Percentiles rank a stretch among this genome's conserved stretches.
Conservation (phyloP, 495 filamentous ascomycete genomes). For the Delitschia confertaspora region DNA sequence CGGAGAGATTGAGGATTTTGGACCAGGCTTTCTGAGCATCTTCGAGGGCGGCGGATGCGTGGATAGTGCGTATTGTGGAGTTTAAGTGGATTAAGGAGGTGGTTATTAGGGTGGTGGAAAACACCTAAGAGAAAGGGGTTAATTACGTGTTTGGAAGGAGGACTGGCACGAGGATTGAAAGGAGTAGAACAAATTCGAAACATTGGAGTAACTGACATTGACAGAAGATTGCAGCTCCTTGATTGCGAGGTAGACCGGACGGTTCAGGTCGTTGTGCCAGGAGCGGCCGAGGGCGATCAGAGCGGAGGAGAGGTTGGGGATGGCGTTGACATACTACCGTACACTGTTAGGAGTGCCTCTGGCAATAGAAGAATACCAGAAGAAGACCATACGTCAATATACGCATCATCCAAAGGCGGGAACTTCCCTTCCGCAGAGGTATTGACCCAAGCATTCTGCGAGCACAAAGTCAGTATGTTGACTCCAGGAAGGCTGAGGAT, state of each 20-base stretch:
- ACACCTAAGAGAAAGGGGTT: neutral
- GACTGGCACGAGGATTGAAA: neutral
- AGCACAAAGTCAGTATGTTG: neutral
- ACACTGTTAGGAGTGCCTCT: neutral
- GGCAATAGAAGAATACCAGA: neutral
- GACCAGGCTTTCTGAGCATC: constrained; percentile 28
- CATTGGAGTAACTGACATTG: neutral
- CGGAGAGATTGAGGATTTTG: constrained; percentile 24
- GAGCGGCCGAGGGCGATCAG: constrained; percentile 17
- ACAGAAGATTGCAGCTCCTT: constrained; percentile 7
- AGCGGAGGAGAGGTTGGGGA: constrained; percentile 20
- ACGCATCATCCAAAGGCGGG: constrained; percentile 6
- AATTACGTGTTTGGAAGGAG: neutral
- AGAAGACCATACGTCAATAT: constrained; percentile 10
- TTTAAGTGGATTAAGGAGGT: constrained; percentile 12
- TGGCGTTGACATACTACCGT: constrained; percentile 15
- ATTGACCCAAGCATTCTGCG: constrained; percentile 10
- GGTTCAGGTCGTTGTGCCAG: constrained; percentile 27
- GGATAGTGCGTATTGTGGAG: constrained; percentile 26
- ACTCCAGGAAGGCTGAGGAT: neutral
- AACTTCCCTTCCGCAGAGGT: neutral
- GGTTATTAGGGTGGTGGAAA: constrained; percentile 4
- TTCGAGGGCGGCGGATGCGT: constrained; percentile 23
- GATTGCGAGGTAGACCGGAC: constrained; percentile 17
- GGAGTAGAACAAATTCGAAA: neutral